Conservation (phyloP, 2,329 filamentous ascomycete genomes). For the Epichloe elymi region DNA sequence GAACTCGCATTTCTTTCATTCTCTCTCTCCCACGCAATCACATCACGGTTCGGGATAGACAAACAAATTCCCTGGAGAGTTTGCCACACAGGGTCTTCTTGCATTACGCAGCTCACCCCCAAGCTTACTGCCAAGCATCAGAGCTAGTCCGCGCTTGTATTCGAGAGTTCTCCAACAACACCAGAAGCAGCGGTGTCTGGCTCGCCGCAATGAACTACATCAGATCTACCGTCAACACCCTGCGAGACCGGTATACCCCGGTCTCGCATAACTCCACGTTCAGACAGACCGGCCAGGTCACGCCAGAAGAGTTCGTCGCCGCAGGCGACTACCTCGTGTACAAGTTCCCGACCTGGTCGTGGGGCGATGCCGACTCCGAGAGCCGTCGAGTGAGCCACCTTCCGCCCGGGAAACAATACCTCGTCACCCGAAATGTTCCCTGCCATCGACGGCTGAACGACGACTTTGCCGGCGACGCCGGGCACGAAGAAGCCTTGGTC, state of each 20-base stretch:
- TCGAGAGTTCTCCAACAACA: no score
- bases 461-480: slow-evolving; percentile 80
- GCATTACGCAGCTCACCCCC: no score
- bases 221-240: slow-evolving; percentile 81
- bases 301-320: slow-evolving; percentile 88
- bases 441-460: slow-evolving; percentile 86
- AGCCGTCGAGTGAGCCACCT: slow-evolving; percentile 69
- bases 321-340: slow-evolving; percentile 96
- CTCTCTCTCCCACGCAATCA: no score
- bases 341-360: slow-evolving; percentile 98
- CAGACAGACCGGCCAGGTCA: slow-evolving; percentile 86
- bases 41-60: no score
- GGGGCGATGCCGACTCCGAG: slow-evolving; percentile 77
- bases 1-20: background rate
- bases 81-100: no score
- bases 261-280: slow-evolving; percentile 87
- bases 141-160: no score
- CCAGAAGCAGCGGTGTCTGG: slow-evolving; percentile 8
- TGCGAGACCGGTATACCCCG: slow-evolving; percentile 84
- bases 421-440: slow-evolving; percentile 87
- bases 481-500: slow-evolving; percentile 76
- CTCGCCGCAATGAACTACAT: slow-evolving; percentile 65
- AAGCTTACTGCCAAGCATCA: no score
- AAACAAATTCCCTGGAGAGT: no score
- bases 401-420: slow-evolving; percentile 82